These are phyloP conservation scores for Sporothrix inflata DNA, from an alignment of 2,329 filamentous ascomycete species.

Conservation along the genomic window DNA sequence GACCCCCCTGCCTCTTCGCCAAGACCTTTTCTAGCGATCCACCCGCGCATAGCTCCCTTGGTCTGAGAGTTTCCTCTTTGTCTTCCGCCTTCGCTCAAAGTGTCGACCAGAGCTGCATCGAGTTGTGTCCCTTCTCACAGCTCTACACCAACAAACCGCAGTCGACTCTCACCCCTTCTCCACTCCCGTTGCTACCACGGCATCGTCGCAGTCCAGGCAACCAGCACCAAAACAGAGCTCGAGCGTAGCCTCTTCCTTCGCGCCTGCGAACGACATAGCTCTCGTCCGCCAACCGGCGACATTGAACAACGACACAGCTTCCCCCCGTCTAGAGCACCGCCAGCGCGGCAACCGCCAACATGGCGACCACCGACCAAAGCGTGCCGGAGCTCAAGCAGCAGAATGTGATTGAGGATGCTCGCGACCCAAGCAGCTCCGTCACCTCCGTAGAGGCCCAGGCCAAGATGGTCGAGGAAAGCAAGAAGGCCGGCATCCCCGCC, in stretches of 20 bases:
- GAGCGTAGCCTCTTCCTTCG: not conserved
- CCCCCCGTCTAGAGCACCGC: not conserved
- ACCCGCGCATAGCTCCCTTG: conserved; percentile 3
- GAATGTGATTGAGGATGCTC: conserved; percentile 76
- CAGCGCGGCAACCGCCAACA: conserved; percentile 32
- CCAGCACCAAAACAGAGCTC: not conserved
- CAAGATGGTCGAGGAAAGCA: conserved; percentile 75
- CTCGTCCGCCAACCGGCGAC: not conserved
- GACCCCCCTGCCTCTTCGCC: conserved; percentile 9
- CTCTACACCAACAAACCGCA: conserved; percentile 4
- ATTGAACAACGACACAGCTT: conserved; percentile 1
- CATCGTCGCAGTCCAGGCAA: conserved; percentile 9
- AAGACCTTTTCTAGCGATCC: conserved; percentile 18
- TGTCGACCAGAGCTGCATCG: not conserved
- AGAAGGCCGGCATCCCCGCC: conserved; percentile 75
- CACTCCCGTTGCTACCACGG: conserved; percentile 17
- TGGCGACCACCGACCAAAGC: conserved; percentile 39
- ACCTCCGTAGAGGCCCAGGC: conserved; percentile 72
- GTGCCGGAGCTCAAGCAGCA: conserved; percentile 75
- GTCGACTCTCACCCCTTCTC: conserved; percentile 4
- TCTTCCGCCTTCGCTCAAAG: not conserved
- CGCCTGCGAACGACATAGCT: conserved; percentile 15
- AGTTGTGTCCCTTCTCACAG: not conserved
- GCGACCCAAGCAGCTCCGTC: conserved; percentile 68
- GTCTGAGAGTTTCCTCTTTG: conserved; percentile 3